Percentiles rank a stretch among this genome's conserved stretches.
phyloP scores from a whole-genome alignment of 495 filamentous ascomycete species.

The Aspergillus leporis region DNA sequence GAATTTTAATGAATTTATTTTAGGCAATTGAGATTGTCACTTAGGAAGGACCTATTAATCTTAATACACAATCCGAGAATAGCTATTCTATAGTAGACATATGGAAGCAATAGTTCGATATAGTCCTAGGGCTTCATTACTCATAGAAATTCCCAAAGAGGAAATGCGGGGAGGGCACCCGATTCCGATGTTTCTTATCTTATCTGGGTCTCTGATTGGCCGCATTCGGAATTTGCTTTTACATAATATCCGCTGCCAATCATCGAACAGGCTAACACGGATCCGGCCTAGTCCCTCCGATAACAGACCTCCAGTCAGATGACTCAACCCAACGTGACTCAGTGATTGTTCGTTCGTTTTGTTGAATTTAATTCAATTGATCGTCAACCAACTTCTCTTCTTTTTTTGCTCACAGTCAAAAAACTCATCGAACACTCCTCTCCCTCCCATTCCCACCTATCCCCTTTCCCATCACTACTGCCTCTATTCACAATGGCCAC shows the following conservation, averaged over 20 bases:
- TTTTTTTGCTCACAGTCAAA: not conserved
- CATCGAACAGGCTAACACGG: not conserved
- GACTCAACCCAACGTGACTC: conserved; percentile 2
- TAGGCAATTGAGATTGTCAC: no score
- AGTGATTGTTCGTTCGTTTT: not conserved
- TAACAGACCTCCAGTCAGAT: not conserved
- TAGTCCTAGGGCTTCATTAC: no score
- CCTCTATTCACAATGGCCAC: conserved; percentile 14
- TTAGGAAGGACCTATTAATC: no score
- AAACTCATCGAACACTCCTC: not conserved
- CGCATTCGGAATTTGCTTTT: not conserved
- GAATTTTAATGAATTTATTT: no score
- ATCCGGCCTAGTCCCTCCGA: not conserved
- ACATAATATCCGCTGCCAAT: conserved; percentile 2
- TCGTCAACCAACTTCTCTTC: not conserved
- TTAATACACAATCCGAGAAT: no score
- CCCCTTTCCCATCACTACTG: not conserved
- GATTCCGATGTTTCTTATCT: not conserved
- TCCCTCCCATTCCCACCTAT: not conserved
- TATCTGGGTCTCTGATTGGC: not conserved
- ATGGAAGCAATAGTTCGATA: no score
- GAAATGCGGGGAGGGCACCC: not conserved
- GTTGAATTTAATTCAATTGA: conserved; percentile 2
- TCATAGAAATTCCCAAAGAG: no score
- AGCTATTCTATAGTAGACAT: no score